Evolutionary conservation across 371 early-diverging fungal genomes (phyloP).

Genomic region (Catenaria anguillulae): DNA sequence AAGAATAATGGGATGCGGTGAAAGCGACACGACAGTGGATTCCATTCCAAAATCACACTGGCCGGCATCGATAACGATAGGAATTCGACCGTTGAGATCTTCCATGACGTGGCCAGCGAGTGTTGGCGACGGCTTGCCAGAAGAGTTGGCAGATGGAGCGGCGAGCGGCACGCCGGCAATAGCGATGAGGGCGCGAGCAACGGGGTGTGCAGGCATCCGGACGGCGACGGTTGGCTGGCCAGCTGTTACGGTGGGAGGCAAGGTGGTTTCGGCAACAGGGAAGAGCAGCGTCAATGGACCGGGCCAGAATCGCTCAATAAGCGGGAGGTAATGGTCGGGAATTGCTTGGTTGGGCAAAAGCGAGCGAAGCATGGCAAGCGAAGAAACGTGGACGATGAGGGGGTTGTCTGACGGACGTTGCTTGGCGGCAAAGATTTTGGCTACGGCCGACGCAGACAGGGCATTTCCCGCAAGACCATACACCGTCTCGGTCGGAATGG

Average conservation of each 20-base stretch:
- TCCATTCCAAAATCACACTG: slow-evolving; percentile 88
- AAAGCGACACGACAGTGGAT: slow-evolving; percentile 84
- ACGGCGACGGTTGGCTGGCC: slow-evolving; percentile 83
- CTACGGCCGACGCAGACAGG: slow-evolving; percentile 49
- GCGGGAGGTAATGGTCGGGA: slow-evolving; percentile 43
- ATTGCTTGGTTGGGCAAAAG: slow-evolving; percentile 33
- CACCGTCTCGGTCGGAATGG: slow-evolving; percentile 99
- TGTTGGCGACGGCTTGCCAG: slow-evolving; percentile 94
- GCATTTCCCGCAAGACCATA: slow-evolving; percentile 97
- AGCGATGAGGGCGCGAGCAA: slow-evolving; percentile 79
- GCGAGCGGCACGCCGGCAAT: slow-evolving; percentile 84
- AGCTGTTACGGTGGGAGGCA: slow-evolving; percentile 64
- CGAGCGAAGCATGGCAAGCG: slow-evolving; percentile 67
- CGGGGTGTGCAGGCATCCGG: slow-evolving; percentile 86
- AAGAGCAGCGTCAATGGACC: slow-evolving; percentile 95
- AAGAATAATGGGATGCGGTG: slow-evolving; percentile 57
- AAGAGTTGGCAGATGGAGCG: slow-evolving; percentile 98
- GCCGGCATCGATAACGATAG: slow-evolving; percentile 86
- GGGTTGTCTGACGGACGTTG: slow-evolving; percentile 97
- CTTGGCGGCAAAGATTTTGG: slow-evolving; percentile 81
- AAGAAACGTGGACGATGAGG: slow-evolving; percentile 93
- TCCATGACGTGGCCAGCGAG: slow-evolving; percentile 75
- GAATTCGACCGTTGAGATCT: slow-evolving; percentile 73
- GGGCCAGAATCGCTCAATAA: slow-evolving; percentile 82
- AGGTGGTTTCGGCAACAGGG: slow-evolving; percentile 47